A percentile compares a stretch with the other conserved stretches of the same genome.
Evolutionary conservation across 169 alveolate species (phyloP).

Genomic region (Eimeria sp.): DNA sequence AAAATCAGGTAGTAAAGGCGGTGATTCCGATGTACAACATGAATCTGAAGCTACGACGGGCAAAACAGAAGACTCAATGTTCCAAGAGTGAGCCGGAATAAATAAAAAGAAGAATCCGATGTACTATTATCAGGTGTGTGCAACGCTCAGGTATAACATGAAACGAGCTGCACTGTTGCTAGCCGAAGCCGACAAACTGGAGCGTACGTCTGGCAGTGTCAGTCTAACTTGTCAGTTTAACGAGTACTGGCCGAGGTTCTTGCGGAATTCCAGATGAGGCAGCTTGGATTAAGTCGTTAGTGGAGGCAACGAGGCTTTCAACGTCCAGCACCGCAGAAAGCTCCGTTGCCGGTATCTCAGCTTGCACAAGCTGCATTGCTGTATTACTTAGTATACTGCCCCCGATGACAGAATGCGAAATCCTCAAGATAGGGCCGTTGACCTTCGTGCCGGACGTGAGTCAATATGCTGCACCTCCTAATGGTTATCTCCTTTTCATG

Average conservation of each 20-base stretch:
- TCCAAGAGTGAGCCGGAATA: not conserved
- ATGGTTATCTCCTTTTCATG: not conserved
- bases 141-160: slow-evolving; percentile 44
- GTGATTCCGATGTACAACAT: not conserved
- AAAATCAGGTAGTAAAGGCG: slow-evolving; percentile 14
- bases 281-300: slow-evolving; percentile 20
- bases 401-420: slow-evolving; percentile 83
- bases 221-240: not conserved
- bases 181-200: slow-evolving; percentile 67
- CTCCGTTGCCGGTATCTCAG: slow-evolving; percentile 37
- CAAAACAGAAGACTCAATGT: not conserved
- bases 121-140: not conserved
- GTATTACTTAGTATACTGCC: too few species aligned
- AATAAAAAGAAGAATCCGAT: not conserved
- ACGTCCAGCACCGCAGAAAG: slow-evolving; percentile 51
- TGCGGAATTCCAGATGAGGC: slow-evolving; percentile 72
- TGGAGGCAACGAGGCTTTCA: slow-evolving; percentile 62
- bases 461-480: not conserved
- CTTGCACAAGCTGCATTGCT: not conserved
- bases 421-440: slow-evolving; percentile 87
- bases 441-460: slow-evolving; percentile 87
- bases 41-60: not conserved
- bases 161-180: slow-evolving; percentile 71
- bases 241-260: not conserved
- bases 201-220: slow-evolving; percentile 5